Evolutionary conservation across 2,329 filamentous ascomycete species (phyloP), one percentile per base, ranked within the genome.

Genomic region (Penicillium decumbens): DNA sequence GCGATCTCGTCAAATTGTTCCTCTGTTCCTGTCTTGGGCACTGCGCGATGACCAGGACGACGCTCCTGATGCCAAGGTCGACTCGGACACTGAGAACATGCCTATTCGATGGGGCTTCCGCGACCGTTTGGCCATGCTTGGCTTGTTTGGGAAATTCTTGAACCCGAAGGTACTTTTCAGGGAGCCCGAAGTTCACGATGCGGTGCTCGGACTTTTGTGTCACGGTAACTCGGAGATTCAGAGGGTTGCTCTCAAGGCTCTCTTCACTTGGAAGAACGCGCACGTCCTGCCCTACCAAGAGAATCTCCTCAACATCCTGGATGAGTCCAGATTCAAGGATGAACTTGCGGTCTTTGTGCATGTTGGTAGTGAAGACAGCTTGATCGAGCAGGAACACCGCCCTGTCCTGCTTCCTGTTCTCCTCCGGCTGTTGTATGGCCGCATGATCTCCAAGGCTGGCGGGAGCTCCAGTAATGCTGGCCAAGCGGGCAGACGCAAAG

Each of bases 221-320:
- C 95, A 96, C 65, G 93, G 93, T 61, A 93, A 98, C 64, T 79
- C 84, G 3, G 92, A 96, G 58, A 82, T 95, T 13, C 93, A 98
- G 67, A 92, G 87, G 58, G 81, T 85, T 40, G 84, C 90, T 0
- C 77, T 98, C 30, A 91, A 90, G 67, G 88, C 87, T 7, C 81
- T 98, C 6, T 77, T 96, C 45, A 82, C 89, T 0, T 98, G 93
- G 92, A 97, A 95, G 67, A 81, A 87, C 50, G 78, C 85, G 2
- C 83, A 80, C 7, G 77, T 98, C 43, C 80, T 79, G 51, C 79
- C 84, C 0, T 95, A 97, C 64, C 83, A 90, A 61, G 90, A 96
- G 59, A 89, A 91, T 59, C 72, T 98, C 23, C 80, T 89, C 54
- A 91, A 89, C 60, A 77, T 98, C 1, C 80, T 97, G 7, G 93